Percentiles rank a stretch among this genome's conserved stretches.
Evolutionary conservation across 2,329 filamentous ascomycete genomes (phyloP).

Genomic region (Zasmidium citrigriseum): DNA sequence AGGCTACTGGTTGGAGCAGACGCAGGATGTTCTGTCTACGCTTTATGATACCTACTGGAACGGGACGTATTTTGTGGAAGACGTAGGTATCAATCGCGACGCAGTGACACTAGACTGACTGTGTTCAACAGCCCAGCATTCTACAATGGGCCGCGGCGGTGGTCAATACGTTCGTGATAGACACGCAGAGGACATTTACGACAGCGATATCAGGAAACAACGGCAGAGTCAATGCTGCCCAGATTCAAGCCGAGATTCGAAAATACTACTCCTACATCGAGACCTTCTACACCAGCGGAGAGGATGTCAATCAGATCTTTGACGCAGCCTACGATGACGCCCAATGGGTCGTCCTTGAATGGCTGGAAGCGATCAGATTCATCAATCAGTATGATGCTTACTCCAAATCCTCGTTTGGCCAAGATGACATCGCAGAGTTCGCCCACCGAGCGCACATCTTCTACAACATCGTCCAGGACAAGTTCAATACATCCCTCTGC

Average conservation of each 20-base stretch:
- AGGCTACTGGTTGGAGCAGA: constrained; percentile 31
- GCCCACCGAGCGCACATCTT: constrained; percentile 83
- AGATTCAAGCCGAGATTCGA: constrained; percentile 26
- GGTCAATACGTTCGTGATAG: constrained; percentile 28
- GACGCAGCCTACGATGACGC: constrained; percentile 36
- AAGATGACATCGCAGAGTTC: constrained; percentile 72
- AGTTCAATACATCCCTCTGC: constrained; percentile 82
- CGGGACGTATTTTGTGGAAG: constrained; percentile 28
- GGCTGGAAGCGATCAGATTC: constrained; percentile 36
- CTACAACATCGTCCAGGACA: constrained; percentile 76
- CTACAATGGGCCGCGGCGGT: constrained; percentile 35
- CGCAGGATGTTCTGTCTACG: constrained; percentile 27
- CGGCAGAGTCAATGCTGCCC: constrained; percentile 8
- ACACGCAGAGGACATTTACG: constrained; percentile 24
- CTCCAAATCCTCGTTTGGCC: constrained; percentile 66
- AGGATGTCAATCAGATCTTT: constrained; percentile 35
- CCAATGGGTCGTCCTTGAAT: constrained; percentile 38
- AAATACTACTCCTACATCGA: constrained; percentile 31
- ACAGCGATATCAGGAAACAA: constrained; percentile 16
- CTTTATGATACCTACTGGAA: constrained; percentile 35
- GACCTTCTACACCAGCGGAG: constrained; percentile 26
- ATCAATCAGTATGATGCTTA: constrained; percentile 31
- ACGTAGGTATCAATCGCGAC: constrained; percentile 1
- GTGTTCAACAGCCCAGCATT: constrained; percentile 18
- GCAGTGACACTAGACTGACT: background rate